These are phyloP conservation scores for Russula dissimulans DNA, from an alignment of 768 basidiomycete genomes.

Conservation along the genomic window DNA sequence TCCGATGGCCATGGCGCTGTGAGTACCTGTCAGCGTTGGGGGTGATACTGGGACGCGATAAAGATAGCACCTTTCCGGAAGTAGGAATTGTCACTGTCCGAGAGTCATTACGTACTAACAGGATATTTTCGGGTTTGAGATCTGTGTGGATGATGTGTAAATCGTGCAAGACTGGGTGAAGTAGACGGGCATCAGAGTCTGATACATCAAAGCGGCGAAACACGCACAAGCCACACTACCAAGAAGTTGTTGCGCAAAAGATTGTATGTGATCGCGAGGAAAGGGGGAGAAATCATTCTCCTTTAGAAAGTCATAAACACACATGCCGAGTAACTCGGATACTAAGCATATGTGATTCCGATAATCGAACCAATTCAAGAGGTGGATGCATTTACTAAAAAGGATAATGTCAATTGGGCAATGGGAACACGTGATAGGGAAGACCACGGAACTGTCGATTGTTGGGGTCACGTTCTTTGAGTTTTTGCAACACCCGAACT, in stretches of 20 bases:
- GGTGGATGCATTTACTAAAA: slow-evolving; percentile 91
- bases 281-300: slow-evolving; percentile 96
- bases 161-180: slow-evolving; percentile 70
- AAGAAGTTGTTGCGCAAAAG: slow-evolving; percentile 86
- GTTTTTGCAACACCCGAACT: slow-evolving; percentile 85
- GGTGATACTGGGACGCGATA: background rate
- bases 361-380: slow-evolving; percentile 91
- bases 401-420: slow-evolving; percentile 18
- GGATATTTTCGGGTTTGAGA: slow-evolving; percentile 97
- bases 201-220: slow-evolving; percentile 5
- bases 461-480: slow-evolving; percentile 79
- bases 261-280: slow-evolving; percentile 92
- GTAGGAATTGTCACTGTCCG: slow-evolving; percentile 49
- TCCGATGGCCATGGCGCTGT: slow-evolving; percentile 42
- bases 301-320: slow-evolving; percentile 98
- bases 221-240: slow-evolving; percentile 88
- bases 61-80: slow-evolving; percentile 50
- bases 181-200: slow-evolving; percentile 16
- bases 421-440: slow-evolving; percentile 5
- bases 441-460: slow-evolving; percentile 69
- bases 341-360: slow-evolving; percentile 97
- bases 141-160: slow-evolving; percentile 93
- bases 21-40: background rate
- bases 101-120: slow-evolving; percentile 82
- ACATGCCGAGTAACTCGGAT: slow-evolving; percentile 91